Evolutionary conservation across 2,329 filamentous ascomycete species (phyloP), one percentile per base, ranked within the genome.

Genomic region (Monilinia polystroma): DNA sequence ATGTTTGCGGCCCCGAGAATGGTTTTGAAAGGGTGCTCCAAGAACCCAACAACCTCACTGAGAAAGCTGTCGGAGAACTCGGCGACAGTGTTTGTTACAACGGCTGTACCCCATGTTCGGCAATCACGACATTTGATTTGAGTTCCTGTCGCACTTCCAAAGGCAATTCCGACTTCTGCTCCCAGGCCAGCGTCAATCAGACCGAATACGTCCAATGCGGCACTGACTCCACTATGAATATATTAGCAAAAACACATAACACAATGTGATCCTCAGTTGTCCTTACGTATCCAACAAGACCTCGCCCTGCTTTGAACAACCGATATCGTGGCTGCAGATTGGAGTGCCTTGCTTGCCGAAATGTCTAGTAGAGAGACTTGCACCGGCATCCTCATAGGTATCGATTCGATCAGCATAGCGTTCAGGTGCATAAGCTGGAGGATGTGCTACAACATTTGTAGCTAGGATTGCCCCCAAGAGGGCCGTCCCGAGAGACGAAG

Each of bases 231-330:
- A 58, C 69, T 70, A 59, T 16, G 18, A 38, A 49, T 4, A 18
- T 41, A 45, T 70, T 43, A 70, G 64, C 57, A 43, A 41, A n/a
- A 7, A 29, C 5, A 20, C 5, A 14, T 18, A 23, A 20, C 6
- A 18, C n/a, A 41, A 26, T 16, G 12, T 41, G 6, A 26, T 51
- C 16, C 5, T 55, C 29, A 26, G 23, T 18, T 56, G n/a, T 5
- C 20, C 71, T 64, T 68, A 72, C 72, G 71, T 43, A 64, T 71
- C 56, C 20, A 74, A 63, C n/a, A 73, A 60, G n/a, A 69, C 56
- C 47, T 72, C 68, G 20, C 68, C 66, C 26, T 66, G 51, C 43
- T 64, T 67, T 18, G 65, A 66, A 43, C 43, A 60, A 7, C 63
- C 45, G 60, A 66, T 66, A n/a, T 66, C 63, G 45, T 66, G 63